Percentiles rank a stretch among this genome's conserved stretches.
These are phyloP conservation scores for Macrotyloma uniflorum DNA, from an alignment of 306 rosid genomes.

Conservation along the genomic window DNA sequence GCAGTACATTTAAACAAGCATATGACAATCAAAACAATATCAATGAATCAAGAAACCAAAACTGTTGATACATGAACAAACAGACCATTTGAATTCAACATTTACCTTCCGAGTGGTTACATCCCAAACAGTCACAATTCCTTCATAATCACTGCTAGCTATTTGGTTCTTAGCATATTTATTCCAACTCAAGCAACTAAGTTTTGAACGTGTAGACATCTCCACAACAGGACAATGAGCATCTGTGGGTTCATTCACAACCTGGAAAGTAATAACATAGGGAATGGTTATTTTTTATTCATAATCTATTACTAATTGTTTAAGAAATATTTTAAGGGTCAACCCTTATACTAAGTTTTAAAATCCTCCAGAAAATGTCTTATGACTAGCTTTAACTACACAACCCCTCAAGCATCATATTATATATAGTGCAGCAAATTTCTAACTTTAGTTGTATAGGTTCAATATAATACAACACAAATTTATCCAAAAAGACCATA, in stretches of 20 bases:
- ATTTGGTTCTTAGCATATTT: constrained; percentile 85
- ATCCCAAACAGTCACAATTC: constrained; percentile 97
- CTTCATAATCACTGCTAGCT: constrained; percentile 99
- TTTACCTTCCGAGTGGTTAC: constrained; percentile 89
- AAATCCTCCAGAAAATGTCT: not conserved
- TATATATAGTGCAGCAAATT: not conserved
- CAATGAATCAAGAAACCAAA: constrained; percentile 16
- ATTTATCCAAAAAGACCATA: not conserved
- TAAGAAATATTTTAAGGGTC: constrained; percentile 17
- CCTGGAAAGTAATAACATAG: constrained; percentile 56
- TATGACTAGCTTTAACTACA: not conserved
- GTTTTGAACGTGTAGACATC: constrained; percentile 95
- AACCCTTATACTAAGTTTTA: constrained; percentile 9
- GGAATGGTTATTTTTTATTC: constrained; percentile 25
- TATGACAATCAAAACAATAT: not conserved
- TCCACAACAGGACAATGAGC: constrained; percentile 92
- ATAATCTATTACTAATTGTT: not conserved
- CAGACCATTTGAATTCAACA: constrained; percentile 24
- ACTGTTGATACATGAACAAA: constrained; percentile 31
- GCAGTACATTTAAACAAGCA: constrained; percentile 14
- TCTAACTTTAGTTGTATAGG: not conserved
- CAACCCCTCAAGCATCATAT: constrained; percentile 11
- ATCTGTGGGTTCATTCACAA: constrained; percentile 88
- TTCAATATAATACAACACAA: constrained; percentile 12
- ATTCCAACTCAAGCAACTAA: constrained; percentile 99